Evolutionary conservation across 1,284 basidiomycete species (phyloP), one percentile per base, ranked within the genome.

Genomic region (Ceratobasidium sp.): DNA sequence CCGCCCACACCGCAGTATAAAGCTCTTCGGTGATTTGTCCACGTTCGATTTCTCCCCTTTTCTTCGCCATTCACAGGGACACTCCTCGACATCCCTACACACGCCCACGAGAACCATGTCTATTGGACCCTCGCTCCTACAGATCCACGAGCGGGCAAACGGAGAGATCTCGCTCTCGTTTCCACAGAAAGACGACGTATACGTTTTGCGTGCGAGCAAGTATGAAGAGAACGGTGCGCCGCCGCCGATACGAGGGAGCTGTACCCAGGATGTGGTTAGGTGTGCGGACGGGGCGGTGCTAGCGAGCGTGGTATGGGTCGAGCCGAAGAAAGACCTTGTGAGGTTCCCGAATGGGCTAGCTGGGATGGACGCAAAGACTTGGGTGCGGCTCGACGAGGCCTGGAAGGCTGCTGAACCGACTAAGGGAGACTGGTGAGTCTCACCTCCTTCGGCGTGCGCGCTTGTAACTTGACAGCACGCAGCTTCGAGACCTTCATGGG

Each of bases 311-410:
- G 21, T 41, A 18, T 70, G 66, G 66, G 35, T 44, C n/a, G 43
- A 47, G 32, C 66, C 66, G 23, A 58, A 58, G 44, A 70, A 58
- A 30, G 66, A 70, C 50, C 38, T 70, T 54, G 54, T 70, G n/a
- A 55, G 44, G 28, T 23, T 70, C 13, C 54, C 44, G 9, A 58
- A 49, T 47, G 66, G 38, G 14, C 38, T 8, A 43, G 54, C 41
- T n/a, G 54, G 44, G 54, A 58, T 35, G 54, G 16, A 9, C 32
- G n/a, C n/a, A 21, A 44, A 44, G 18, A 43, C 58, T 21, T 70
- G 66, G 66, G 38, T 70, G 23, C 54, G 41, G 18, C 54, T 70
- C 2, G 66, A 58, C 43, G 54, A 70, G n/a, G 66, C 66, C 13
- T 70, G 66, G 66, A 70, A 70, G 46, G 43, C 52, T 13, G 66